Base-by-base conservation (phyloP, 345 rosid species). In the Euclidium syriacum region DNA sequence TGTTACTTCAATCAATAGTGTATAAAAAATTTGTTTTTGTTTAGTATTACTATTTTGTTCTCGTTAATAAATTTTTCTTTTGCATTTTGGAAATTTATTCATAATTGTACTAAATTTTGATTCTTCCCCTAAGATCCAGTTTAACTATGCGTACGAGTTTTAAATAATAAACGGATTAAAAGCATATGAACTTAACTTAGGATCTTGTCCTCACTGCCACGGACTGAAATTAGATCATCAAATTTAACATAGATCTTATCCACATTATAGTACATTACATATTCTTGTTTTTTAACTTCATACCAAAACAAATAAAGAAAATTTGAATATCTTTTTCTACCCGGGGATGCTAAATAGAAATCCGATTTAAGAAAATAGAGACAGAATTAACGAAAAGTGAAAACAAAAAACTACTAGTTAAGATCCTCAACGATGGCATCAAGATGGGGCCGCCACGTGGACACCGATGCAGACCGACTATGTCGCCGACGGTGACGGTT, bases 381-480 rank as follows among this genome's bases (percentile, higher is more conserved):
- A 48, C 27, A 38, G n/a, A 32, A 56, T 70, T 15, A 56, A 50
- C 8, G 20, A 59, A 35, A 25, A 34, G 10, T 41, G 10, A 42
- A 29, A 17, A 17, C 12, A 29, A 24, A 18, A 26, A 11, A 48
- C 8, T 8, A 32, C 46, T 57, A 72, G 32, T 58, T 71, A 84
- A 70, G 57, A 78, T 89, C 94, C 73, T 94, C 99, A 26, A 70
- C 49, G 68, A 90, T 94, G 86, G 88, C 81, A 35, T 68, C 76
- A 7, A 94, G 87, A 67, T 81, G 87, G 43, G 97, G 97, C 58
- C 56, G 80, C 96, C 97, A 90, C 49, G 64, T 81, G 29, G 79
- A 71, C 36, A 62, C 73, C 7, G 83, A 77, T 15, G 84, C 49
- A 20, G 65, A 71, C 34, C 82, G 75, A 43, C 90, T 81, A 64